Evolutionary conservation across 23 red algal species (phyloP), one percentile per base, ranked within the genome.

Genomic region (Gracilariopsis chorda): DNA sequence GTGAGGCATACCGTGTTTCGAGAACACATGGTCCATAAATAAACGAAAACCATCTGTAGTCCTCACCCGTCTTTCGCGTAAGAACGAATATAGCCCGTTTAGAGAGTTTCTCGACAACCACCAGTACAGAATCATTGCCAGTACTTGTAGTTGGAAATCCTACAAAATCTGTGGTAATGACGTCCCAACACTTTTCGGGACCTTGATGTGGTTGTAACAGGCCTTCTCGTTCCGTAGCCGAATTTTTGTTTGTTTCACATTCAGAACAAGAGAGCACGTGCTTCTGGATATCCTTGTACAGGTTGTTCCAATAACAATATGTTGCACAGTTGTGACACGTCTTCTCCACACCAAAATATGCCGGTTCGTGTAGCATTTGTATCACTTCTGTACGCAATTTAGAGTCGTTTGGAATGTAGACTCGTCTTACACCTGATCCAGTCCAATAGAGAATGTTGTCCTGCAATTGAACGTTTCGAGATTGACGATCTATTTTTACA

Each of bases 141-240:
- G 19, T 49, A 12, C 14, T 17, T 51, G 0, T 19, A 16, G 29
- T 1, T 39, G 0, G 72, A 13, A 78, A 78, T 16, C 48, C 72
- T 0, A 78, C 16, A 32, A 78, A 78, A 27, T 78, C 72, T 78
- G 72, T 19, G 21, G 43, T 49, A 49, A 78, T n/a, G 17, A 78
- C 43, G 48, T 78, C 72, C 72, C 72, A 78, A 27, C 0, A 1
- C 0, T 78, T 78, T 48, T 48, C 19, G 48, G 72, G 43, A 78
- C 44, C 25, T 32, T 48, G 16, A 78, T 20, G 36, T 19, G 32
- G 0, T 17, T 43, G 36, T 48, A 0, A 16, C 13, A 16, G 19
- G 30, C 72, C 11, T 13, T 12, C 16, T 0, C 17, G 16, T 19
- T 32, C 13, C 17, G 0, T 19, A 48, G 13, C 21, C 11, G 29